Base-by-base conservation (phyloP, 495 filamentous ascomycete genomes). In the Hypoxylon rickii region DNA sequence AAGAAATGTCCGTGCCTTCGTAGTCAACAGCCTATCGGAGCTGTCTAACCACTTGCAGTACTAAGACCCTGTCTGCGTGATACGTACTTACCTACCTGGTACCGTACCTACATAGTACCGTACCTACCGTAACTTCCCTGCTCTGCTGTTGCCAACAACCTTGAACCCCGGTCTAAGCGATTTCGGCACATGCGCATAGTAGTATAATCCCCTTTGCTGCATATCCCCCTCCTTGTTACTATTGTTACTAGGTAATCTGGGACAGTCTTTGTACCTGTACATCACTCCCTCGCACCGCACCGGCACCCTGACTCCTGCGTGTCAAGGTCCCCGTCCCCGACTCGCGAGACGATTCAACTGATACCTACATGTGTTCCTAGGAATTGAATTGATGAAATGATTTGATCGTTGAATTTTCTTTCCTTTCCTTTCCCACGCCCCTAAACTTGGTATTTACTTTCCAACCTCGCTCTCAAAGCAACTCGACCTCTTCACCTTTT, bases 401-500 rank as follows among this genome's bases (percentile, higher is more conserved):
- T 63, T 63, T 58, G 59, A 54, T 62, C 53, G 47, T 58, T 49
- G 43, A 51, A 51, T 51, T 47, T 40, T 31, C 48, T 49, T 63
- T 39, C 33, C 53, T 48, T 55, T 36, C 53, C 53, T 32, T 44
- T 63, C 55, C 34, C 39, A 34, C 32, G 11, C 34, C 34, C 34
- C 59, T 57, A 50, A 58, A 58, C 47, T 54, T 63, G 53, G 51
- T 63, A 63, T 63, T 63, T 63, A 63, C 59, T 63, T 62, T 63
- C 59, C 59, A 58, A 63, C 53, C 59, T 63, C 53, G 41, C 53
- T 47, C 44, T 58, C 34, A 53, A n/a, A 47, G 44, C 37, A 45
- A 29, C 37, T 45, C 44, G 40, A 58, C 1, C 37, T 34, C 31
- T 31, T 24, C 40, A 16, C 42, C 44, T 39, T 10, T 29, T 38